Evolutionary conservation across 1,284 basidiomycete species (phyloP), one percentile per base, ranked within the genome.

Genomic region (Cystobasidium pallidum): DNA sequence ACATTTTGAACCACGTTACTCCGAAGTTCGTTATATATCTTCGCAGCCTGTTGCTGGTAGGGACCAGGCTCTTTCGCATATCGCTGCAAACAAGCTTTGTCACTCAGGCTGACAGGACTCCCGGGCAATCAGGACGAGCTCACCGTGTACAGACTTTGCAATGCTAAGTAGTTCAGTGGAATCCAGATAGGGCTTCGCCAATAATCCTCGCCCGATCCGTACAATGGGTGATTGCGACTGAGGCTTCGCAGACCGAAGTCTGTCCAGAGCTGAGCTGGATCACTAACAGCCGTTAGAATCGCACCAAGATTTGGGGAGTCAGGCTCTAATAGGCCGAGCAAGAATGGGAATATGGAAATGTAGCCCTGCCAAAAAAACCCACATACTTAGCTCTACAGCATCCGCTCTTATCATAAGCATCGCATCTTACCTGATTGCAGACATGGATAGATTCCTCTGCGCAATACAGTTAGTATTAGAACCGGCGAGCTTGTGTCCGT

Each of bases 171-270:
- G 81, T 97, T 96, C 89, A 97, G 93, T 80, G 92, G 94, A 34
- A 96, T 86, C 94, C 94, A 97, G 66, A 97, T 90, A 1, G 94
- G 92, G 2, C 94, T 93, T 77, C 90, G 89, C 94, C 94, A 97
- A 81, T 97, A 97, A 81, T 96, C 91, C 80, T 97, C 94, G 64
- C 89, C 94, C 77, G 88, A 83, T 19, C 93, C 94, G 77, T 92
- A 97, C 68, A 90, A 86, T n/a, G 89, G 87, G 78, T 97, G 91
- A 19, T 87, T 86, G 43, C 85, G 87, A 15, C 91, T 92, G 65
- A 97, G 83, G 76, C 91, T 94, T 47, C 94, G 88, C 49, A 97
- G 84, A 58, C 94, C 94, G 80, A 89, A 93, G 0, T 87, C 85
- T 2, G 92, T 94, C 94, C 94, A 97, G 32, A 97, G 86, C 75